These are phyloP conservation scores for Flueggea neowawraea DNA, from an alignment of 441 rosid genomes.

Conservation along the genomic window DNA sequence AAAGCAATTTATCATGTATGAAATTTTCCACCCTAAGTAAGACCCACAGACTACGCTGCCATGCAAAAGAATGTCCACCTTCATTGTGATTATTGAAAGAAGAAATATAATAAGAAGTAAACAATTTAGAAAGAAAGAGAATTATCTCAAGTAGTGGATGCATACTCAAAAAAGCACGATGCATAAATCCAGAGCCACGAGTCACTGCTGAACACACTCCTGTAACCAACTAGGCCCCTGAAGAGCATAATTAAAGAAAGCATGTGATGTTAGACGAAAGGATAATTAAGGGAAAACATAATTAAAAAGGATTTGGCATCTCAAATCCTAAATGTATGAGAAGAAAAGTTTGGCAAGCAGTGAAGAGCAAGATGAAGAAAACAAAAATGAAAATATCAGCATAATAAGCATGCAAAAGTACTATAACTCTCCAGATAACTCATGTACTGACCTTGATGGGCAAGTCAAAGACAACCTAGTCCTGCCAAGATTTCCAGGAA, in stretches of 20 bases:
- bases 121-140: constrained; percentile 2
- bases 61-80: no score
- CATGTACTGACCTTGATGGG: constrained; percentile 68
- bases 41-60: no score
- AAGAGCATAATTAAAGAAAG: constrained; percentile 12
- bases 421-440: no score
- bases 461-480: constrained; percentile 85
- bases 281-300: no score
- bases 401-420: no score
- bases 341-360: not conserved
- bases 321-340: no score
- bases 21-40: no score
- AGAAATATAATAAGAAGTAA: not conserved
- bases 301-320: no score
- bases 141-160: constrained; percentile 13
- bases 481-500: constrained; percentile 83
- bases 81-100: not conserved
- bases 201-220: constrained; percentile 98
- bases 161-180: constrained; percentile 93
- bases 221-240: constrained; percentile 97
- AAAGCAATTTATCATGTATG: no score
- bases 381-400: not conserved
- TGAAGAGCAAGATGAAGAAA: not conserved
- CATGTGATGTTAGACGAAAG: not conserved
- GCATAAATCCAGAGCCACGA: constrained; percentile 99